These are phyloP conservation scores for Trichoderma reesei DNA, from an alignment of 495 filamentous ascomycete genomes.

Conservation along the genomic window DNA sequence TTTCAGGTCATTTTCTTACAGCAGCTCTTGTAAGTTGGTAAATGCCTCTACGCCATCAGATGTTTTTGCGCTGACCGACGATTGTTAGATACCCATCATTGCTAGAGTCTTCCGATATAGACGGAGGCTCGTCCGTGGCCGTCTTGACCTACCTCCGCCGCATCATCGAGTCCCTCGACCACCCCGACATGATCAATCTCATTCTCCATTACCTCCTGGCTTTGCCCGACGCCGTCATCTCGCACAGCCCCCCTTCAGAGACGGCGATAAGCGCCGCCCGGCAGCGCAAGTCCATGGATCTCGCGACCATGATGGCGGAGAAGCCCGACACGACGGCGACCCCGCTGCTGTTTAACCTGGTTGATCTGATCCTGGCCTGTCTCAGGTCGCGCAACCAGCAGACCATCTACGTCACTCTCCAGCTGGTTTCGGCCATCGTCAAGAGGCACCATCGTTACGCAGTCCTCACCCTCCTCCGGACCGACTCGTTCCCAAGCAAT, in stretches of 20 bases:
- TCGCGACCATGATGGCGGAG: slow-evolving; percentile 65
- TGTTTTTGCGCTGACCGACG: slow-evolving; percentile 15
- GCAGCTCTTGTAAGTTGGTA: slow-evolving; percentile 68
- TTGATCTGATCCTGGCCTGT: slow-evolving; percentile 80
- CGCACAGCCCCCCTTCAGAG: not conserved
- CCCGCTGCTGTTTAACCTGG: slow-evolving; percentile 82
- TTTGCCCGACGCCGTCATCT: slow-evolving; percentile 29
- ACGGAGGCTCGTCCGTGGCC: slow-evolving; percentile 92
- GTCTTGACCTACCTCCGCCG: slow-evolving; percentile 88
- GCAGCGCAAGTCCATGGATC: slow-evolving; percentile 78
- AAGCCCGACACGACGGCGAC: slow-evolving; percentile 61
- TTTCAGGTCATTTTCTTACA: slow-evolving; percentile 95
- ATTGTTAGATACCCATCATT: slow-evolving; percentile 76
- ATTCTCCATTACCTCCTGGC: slow-evolving; percentile 90
- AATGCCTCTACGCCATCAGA: not conserved
- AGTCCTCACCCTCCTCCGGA: slow-evolving; percentile 61
- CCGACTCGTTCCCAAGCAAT: slow-evolving; percentile 42
- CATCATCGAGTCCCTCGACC: slow-evolving; percentile 81
- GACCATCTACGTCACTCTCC: slow-evolving; percentile 79
- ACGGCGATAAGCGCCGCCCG: slow-evolving; percentile 52
- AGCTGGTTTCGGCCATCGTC: slow-evolving; percentile 73
- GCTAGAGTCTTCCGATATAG: slow-evolving; percentile 89
- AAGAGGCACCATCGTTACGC: slow-evolving; percentile 82
- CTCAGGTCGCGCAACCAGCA: slow-evolving; percentile 77
- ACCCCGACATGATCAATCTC: slow-evolving; percentile 84